A percentile compares a stretch with the other conserved stretches of the same genome.
phyloP scores from a whole-genome alignment of 768 basidiomycete species.

The Agrocybe praecox region DNA sequence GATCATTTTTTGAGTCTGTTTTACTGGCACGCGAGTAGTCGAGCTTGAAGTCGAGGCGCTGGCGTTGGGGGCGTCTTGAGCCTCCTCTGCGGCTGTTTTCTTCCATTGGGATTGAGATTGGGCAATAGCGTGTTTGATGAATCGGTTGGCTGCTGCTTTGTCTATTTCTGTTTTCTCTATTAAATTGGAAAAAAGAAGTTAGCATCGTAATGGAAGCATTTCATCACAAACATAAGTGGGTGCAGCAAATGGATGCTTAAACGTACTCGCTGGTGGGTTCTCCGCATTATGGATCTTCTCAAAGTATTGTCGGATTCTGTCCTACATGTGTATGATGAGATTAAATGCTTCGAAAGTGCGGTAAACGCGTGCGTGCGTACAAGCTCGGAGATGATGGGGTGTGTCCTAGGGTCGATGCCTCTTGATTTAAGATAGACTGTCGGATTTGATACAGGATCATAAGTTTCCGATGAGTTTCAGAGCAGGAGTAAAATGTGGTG shows the following conservation, averaged over 20 bases:
- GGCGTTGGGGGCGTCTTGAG: constrained; percentile 16
- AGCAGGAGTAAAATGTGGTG: constrained; percentile 7
- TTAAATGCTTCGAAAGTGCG: not conserved
- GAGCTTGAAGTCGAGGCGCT: not conserved
- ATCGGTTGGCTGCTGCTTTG: constrained; percentile 77
- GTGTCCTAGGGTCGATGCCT: constrained; percentile 79
- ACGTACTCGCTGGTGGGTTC: constrained; percentile 60
- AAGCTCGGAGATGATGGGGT: constrained; percentile 76
- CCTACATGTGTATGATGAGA: constrained; percentile 38
- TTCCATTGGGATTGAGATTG: constrained; percentile 60
- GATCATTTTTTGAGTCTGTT: constrained; percentile 74
- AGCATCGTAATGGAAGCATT: no score
- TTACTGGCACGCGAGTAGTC: constrained; percentile 45
- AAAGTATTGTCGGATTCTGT: constrained; percentile 79
- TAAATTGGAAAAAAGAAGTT: constrained; percentile 2
- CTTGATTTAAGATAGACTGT: constrained; percentile 80
- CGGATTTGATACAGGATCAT: constrained; percentile 3
- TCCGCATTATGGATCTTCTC: constrained; percentile 80
- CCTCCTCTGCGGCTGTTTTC: constrained; percentile 35
- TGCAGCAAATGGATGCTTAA: no score
- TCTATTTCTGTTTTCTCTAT: constrained; percentile 58
- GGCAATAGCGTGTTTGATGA: constrained; percentile 83
- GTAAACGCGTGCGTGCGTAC: constrained; percentile 33
- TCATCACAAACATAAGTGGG: no score
- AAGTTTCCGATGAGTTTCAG: not conserved